Percentiles rank a stretch among this genome's conserved stretches.
phyloP scores from a whole-genome alignment of 441 rosid species.

The Croton laevigatus region DNA sequence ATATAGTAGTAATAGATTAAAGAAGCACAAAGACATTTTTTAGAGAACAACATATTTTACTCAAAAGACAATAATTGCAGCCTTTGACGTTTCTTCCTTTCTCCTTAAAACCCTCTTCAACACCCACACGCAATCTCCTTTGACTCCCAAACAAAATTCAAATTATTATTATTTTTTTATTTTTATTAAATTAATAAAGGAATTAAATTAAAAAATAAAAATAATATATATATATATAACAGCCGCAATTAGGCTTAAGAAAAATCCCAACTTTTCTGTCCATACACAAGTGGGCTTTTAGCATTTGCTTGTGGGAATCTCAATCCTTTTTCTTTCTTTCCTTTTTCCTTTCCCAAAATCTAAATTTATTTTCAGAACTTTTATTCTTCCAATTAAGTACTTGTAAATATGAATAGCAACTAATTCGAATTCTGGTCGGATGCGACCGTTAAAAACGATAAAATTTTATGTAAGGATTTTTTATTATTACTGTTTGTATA shows the following conservation, averaged over 20 bases:
- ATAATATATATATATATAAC: slow-evolving; percentile 17
- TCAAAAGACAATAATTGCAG: slow-evolving; percentile 61
- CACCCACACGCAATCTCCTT: slow-evolving; percentile 89
- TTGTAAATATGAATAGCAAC: not conserved
- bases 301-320: slow-evolving; percentile 42
- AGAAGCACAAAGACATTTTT: slow-evolving; percentile 23
- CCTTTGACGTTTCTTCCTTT: slow-evolving; percentile 68
- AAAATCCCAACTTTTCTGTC: slow-evolving; percentile 32
- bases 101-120: slow-evolving; percentile 50
- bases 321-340: not conserved
- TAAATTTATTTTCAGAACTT: not conserved
- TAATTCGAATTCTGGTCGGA: no score
- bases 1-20: not conserved
- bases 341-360: no score
- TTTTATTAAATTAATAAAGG: not conserved
- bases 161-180: not conserved
- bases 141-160: slow-evolving; percentile 40
- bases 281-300: slow-evolving; percentile 29
- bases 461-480: no score
- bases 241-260: slow-evolving; percentile 62
- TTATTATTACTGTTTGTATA: not conserved
- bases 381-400: not conserved
- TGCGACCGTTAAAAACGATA: no score
- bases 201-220: not conserved
- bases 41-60: slow-evolving; percentile 39